Percentiles rank a stretch among this genome's conserved stretches.
phyloP scores from a whole-genome alignment of 2,329 filamentous ascomycete species.

The Paecilomyces formosus region DNA sequence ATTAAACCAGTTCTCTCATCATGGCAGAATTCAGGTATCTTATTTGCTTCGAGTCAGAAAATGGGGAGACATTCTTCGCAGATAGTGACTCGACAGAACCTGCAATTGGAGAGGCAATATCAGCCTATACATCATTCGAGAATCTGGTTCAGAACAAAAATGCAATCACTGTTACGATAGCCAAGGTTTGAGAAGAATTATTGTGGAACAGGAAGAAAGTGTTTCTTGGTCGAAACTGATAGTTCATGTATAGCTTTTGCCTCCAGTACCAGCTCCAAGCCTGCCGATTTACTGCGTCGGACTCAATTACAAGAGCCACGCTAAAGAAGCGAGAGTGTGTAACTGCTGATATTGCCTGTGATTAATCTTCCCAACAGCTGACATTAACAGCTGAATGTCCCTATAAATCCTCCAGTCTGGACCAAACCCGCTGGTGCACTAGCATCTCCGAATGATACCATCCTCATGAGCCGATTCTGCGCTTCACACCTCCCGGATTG shows the following conservation, averaged over 20 bases:
- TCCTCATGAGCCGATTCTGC: conserved; percentile 3
- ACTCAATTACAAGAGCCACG: too few species aligned
- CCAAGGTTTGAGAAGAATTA: not conserved
- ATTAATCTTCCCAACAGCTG: not conserved
- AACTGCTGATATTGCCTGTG: not conserved
- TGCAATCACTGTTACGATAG: not conserved
- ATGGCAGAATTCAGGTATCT: not conserved
- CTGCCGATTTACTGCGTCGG: too few species aligned
- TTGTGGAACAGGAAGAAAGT: too few species aligned
- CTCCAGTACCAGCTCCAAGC: conserved; percentile 1
- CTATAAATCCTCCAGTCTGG: conserved; percentile 3
- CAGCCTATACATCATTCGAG: not conserved
- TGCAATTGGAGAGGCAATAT: not conserved
- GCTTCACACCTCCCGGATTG: conserved; percentile 4
- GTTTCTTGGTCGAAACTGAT: too few species aligned
- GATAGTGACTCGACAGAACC: not conserved
- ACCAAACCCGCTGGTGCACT: conserved; percentile 3
- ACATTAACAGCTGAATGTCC: conserved; percentile 4
- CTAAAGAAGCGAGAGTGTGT: conserved; percentile 1
- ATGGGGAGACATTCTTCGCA: conserved; percentile 1
- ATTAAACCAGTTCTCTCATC: not conserved
- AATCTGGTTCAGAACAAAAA: not conserved
- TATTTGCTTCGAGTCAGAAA: not conserved
- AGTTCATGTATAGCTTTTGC: not conserved
- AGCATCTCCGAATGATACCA: conserved; percentile 1